Base-by-base conservation (phyloP, 768 basidiomycete genomes). In the Leccinum imitatum region DNA sequence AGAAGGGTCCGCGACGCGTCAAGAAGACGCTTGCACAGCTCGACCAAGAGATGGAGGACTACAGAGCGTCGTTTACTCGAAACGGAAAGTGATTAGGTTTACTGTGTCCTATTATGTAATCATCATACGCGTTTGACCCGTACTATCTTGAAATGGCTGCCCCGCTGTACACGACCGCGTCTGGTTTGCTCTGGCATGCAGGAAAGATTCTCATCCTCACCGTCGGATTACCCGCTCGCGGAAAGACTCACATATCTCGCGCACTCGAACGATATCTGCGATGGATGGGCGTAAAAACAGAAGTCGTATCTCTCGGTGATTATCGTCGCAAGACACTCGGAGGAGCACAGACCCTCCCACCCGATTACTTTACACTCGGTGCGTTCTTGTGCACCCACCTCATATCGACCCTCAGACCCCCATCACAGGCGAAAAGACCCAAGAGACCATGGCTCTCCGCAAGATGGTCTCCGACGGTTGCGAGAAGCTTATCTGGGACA, bases 271-370 rank as follows among this genome's bases (percentile, higher is more conserved):
- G 97, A n/a, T 99, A 99, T 75, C 83, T 99, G 1, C 83, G 94
- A 73, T 99, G 97, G 97, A 91, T 93, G 75, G 97, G 97, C 31
- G 92, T 99, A 56, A 98, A 96, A 75, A 96, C 94, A 0, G 85
- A 90, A 63, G 97, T 98, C 56, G 87, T 98, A 58, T 95, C 94
- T 6, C 79, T 99, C 10, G 97, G 97, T 21, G 97, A 99, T 75
- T 95, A 96, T 74, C 85, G 97, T 50, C 78, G 97, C 55, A 93
- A 93, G 80, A 85, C 87, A 0, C 78, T 98, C 15, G 97, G 97
- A 8, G 89, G 90, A 0, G 91, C 94, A 0, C 84, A 93, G 75
- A 87, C 88, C 53, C 79, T 99, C 5, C 97, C 97, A 0, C 77
- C 87, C 0, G 97, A 99, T 72, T 99, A 98, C 75, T 99, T 99